Conservation (phyloP, 2,329 filamentous ascomycete genomes). For the Neofusicoccum laricinum region DNA sequence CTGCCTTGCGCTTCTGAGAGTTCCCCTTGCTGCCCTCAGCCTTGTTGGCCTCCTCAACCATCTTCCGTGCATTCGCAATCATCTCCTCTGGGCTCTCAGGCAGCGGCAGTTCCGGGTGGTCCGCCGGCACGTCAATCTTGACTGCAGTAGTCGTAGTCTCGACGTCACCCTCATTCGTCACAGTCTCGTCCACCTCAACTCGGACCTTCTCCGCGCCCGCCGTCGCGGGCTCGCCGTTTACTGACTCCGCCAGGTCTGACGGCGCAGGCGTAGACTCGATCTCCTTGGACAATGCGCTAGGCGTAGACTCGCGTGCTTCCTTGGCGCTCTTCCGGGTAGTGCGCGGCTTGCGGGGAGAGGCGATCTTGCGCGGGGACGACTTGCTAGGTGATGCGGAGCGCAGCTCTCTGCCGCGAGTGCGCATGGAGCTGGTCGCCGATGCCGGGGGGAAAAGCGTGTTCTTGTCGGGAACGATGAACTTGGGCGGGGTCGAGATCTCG, state of each 20-base stretch:
- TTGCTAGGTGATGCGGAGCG: conserved; percentile 60
- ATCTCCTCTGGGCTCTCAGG: conserved; percentile 78
- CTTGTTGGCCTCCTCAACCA: conserved; percentile 73
- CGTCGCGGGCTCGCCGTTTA: conserved; percentile 40
- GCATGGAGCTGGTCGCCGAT: conserved; percentile 20
- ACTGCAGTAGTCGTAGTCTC: conserved; percentile 72
- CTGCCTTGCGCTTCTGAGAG: conserved; percentile 37
- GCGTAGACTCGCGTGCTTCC: conserved; percentile 38
- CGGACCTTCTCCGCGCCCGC: conserved; percentile 56
- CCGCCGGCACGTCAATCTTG: conserved; percentile 71
- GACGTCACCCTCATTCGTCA: conserved; percentile 56
- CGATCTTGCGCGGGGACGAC: conserved; percentile 46
- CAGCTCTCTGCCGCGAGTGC: conserved; percentile 50
- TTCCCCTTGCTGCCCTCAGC: conserved; percentile 36
- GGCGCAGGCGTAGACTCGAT: conserved; percentile 28
- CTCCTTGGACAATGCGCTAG: conserved; percentile 39
- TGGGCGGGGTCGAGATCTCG: conserved; percentile 76
- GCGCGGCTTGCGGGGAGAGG: conserved; percentile 55
- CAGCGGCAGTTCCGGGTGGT: conserved; percentile 63
- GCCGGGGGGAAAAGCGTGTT: conserved; percentile 31
- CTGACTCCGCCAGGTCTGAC: conserved; percentile 39
- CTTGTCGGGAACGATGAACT: conserved; percentile 60
- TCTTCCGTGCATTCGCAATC: conserved; percentile 81
- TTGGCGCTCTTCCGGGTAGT: conserved; percentile 40
- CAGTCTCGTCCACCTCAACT: conserved; percentile 66